phyloP scores from a whole-genome alignment of 176 grass and related monocot genomes.

The Musa troglodytarum region DNA sequence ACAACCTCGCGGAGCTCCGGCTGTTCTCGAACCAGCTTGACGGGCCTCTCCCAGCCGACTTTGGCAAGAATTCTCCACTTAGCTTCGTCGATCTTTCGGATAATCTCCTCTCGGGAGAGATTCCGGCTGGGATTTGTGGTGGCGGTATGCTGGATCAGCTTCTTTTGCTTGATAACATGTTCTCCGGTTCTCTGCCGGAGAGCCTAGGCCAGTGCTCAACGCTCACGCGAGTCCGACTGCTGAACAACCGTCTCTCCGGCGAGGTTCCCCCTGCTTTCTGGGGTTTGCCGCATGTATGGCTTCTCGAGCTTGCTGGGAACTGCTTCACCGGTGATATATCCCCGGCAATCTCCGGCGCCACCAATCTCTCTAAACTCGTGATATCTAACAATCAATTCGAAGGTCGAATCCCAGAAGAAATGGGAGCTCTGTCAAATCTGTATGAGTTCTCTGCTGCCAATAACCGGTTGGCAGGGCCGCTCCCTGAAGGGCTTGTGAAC shows the following conservation, averaged over 20 bases:
- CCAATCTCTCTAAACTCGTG: slow-evolving; percentile 15
- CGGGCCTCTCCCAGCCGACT: slow-evolving; percentile 1
- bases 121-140: slow-evolving; percentile 9
- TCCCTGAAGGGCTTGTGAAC: background rate
- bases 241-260: slow-evolving; percentile 12
- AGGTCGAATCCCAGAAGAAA: slow-evolving; percentile 2
- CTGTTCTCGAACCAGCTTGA: slow-evolving; percentile 15
- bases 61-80: slow-evolving; percentile 15
- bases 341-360: slow-evolving; percentile 6
- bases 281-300: slow-evolving; percentile 4
- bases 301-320: slow-evolving; percentile 15
- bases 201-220: background rate
- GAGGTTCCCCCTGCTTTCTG: slow-evolving; percentile 4
- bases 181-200: slow-evolving; percentile 4
- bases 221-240: slow-evolving; percentile 13
- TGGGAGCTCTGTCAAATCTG: slow-evolving; percentile 6
- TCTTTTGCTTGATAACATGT: background rate
- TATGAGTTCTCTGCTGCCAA: background rate
- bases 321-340: slow-evolving; percentile 5
- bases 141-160: background rate
- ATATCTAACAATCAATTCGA: slow-evolving; percentile 9
- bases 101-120: slow-evolving; percentile 8
- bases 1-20: background rate
- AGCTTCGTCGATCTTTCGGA: slow-evolving; percentile 8
- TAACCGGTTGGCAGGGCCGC: slow-evolving; percentile 4